Conservation (phyloP, 192 early-diverging fungal species). For the Backusella westeae region DNA sequence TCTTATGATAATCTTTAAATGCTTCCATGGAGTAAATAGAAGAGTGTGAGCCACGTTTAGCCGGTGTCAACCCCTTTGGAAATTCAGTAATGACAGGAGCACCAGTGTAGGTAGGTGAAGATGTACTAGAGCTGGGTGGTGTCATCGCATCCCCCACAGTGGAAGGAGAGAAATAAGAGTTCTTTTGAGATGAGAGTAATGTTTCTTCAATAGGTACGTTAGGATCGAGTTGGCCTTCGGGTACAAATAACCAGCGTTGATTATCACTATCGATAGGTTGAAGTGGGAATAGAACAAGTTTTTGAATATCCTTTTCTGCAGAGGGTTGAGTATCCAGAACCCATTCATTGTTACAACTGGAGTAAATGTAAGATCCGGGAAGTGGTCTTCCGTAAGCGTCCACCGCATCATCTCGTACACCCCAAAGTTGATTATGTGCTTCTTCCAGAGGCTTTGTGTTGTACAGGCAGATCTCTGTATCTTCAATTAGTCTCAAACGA, state of each 20-base stretch:
- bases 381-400: constrained; percentile 13
- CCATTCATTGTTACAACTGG: constrained; percentile 33
- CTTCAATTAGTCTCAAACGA: constrained; percentile 38
- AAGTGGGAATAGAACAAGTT: constrained; percentile 29
- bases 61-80: constrained; percentile 14
- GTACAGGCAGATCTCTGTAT: constrained; percentile 37
- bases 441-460: constrained; percentile 27
- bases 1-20: constrained; percentile 30
- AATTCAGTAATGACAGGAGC: not conserved
- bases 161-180: constrained; percentile 2
- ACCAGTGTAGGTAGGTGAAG: not conserved
- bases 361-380: constrained; percentile 26
- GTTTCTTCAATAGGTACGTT: constrained; percentile 9
- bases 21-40: constrained; percentile 18
- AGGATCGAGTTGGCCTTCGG: constrained; percentile 10
- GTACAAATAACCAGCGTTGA: constrained; percentile 30
- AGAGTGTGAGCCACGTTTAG: constrained; percentile 29
- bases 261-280: constrained; percentile 32
- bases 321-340: constrained; percentile 26
- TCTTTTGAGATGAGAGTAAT: not conserved
- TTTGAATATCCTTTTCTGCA: not conserved
- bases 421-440: constrained; percentile 32
- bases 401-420: constrained; percentile 14
- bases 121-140: constrained; percentile 1
- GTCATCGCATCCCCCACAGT: not conserved